A percentile compares a stretch with the other conserved stretches of the same genome.
Conservation (phyloP, 2,329 filamentous ascomycete species). For the Trichoderma aggressivum region DNA sequence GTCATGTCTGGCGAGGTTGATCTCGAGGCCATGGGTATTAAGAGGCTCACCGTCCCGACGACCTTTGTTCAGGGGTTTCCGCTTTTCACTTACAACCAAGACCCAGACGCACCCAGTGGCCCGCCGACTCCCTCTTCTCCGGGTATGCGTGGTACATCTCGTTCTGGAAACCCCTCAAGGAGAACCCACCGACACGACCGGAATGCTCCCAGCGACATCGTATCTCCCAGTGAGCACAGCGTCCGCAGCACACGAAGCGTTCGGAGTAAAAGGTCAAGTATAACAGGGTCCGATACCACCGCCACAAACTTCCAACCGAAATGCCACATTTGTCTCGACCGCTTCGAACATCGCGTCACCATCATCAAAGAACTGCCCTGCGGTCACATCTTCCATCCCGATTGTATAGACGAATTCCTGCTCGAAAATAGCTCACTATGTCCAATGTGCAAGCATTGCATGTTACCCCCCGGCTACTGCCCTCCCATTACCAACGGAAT, state of each 20-base stretch:
- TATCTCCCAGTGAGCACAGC: constrained; percentile 24
- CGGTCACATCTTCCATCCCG: constrained; percentile 87
- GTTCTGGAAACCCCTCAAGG: constrained; percentile 30
- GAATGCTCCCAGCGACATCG: constrained; percentile 28
- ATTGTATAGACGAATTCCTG: constrained; percentile 86
- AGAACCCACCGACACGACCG: constrained; percentile 31
- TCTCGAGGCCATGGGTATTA: constrained; percentile 81
- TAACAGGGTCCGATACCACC: constrained; percentile 35
- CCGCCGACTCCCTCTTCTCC: constrained; percentile 37
- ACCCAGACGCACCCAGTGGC: constrained; percentile 40
- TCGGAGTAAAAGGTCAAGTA: constrained; percentile 38
- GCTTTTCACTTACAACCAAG: constrained; percentile 69
- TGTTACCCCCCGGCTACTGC: constrained; percentile 66
- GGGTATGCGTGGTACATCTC: constrained; percentile 28
- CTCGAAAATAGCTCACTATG: constrained; percentile 78
- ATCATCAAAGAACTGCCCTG: constrained; percentile 84
- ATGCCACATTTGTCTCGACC: constrained; percentile 87
- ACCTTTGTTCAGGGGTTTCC: constrained; percentile 71
- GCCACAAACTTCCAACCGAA: constrained; percentile 68
- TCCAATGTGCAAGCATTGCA: constrained; percentile 82
- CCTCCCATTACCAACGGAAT: constrained; percentile 77
- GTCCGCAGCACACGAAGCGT: constrained; percentile 28
- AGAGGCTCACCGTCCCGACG: constrained; percentile 71
- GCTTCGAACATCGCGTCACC: constrained; percentile 66
- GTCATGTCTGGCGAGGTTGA: constrained; percentile 79